Conservation (phyloP, 345 rosid species). For the Sapria himalayana region DNA sequence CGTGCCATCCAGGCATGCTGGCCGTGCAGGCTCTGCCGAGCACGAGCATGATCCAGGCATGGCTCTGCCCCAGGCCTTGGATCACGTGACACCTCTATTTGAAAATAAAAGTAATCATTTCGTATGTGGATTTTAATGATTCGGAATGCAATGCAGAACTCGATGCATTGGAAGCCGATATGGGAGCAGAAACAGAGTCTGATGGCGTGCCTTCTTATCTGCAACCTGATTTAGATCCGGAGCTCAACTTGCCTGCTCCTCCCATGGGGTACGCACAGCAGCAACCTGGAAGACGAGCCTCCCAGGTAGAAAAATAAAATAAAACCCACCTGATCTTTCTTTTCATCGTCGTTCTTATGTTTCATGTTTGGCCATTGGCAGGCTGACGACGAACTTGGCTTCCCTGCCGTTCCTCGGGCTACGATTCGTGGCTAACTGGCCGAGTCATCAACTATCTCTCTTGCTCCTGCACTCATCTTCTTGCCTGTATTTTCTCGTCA, state of each 20-base stretch:
- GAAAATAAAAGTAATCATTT: too few species aligned
- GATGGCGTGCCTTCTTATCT: conserved; percentile 85
- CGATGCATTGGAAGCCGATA: conserved; percentile 89
- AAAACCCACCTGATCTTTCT: background rate
- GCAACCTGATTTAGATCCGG: conserved; percentile 80
- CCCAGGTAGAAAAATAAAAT: conserved; percentile 23
- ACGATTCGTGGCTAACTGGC: conserved; percentile 62
- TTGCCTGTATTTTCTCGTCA: too few species aligned
- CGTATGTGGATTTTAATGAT: too few species aligned
- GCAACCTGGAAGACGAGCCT: conserved; percentile 34
- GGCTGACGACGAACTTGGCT: conserved; percentile 78
- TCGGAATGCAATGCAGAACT: conserved; percentile 89
- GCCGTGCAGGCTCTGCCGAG: too few species aligned
- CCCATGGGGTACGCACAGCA: conserved; percentile 40
- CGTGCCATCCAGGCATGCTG: too few species aligned
- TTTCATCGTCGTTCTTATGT: background rate
- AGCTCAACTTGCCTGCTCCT: conserved; percentile 68
- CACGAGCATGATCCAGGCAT: too few species aligned
- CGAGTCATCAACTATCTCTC: too few species aligned
- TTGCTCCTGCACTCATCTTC: too few species aligned
- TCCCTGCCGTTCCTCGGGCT: conserved; percentile 78
- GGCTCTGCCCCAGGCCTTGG: too few species aligned
- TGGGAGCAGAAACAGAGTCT: conserved; percentile 79
- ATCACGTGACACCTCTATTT: too few species aligned
- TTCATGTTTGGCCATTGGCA: conserved; percentile 14